These are phyloP conservation scores for Mycosarcoma maydis DNA, from an alignment of 1,284 basidiomycete genomes.

Conservation along the genomic window DNA sequence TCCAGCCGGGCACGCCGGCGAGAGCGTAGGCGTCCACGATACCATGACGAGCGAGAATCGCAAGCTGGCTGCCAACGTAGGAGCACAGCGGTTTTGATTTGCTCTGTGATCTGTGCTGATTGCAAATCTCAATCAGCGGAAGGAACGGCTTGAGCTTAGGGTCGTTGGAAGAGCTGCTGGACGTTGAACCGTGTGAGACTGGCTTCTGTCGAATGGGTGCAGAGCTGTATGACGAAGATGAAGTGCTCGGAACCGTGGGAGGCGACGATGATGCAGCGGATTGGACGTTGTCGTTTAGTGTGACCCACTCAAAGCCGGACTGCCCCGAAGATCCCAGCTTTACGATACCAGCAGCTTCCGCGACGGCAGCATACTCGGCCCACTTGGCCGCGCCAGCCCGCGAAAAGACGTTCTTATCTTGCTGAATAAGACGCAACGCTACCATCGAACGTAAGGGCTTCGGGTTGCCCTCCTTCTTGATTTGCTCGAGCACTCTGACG, in stretches of 20 bases:
- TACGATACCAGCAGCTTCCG: slow-evolving; percentile 55
- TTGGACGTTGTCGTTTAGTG: slow-evolving; percentile 33
- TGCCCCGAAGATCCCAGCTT: slow-evolving; percentile 41
- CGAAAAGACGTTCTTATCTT: slow-evolving; percentile 48
- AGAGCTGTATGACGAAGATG: slow-evolving; percentile 8
- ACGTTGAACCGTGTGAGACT: slow-evolving; percentile 1
- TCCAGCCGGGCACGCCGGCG: slow-evolving; percentile 41
- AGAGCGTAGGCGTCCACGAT: slow-evolving; percentile 42
- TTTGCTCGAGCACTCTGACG: slow-evolving; percentile 45
- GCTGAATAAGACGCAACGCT: slow-evolving; percentile 31
- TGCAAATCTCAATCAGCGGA: slow-evolving; percentile 53
- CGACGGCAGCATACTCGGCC: slow-evolving; percentile 56
- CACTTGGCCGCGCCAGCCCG: slow-evolving; percentile 52
- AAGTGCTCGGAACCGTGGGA: slow-evolving; percentile 22
- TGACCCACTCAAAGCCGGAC: slow-evolving; percentile 55
- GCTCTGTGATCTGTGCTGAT: slow-evolving; percentile 40
- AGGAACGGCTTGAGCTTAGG: slow-evolving; percentile 27
- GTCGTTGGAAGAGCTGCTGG: slow-evolving; percentile 3
- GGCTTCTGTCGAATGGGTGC: slow-evolving; percentile 28
- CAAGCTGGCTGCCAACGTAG: slow-evolving; percentile 31
- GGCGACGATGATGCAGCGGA: too few species aligned
- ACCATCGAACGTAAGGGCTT: slow-evolving; percentile 49
- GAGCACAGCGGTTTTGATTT: slow-evolving; percentile 27
- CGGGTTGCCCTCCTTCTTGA: slow-evolving; percentile 46
- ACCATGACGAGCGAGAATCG: slow-evolving; percentile 30